These are phyloP conservation scores for Penicillium sp. DNA, from an alignment of 2,329 filamentous ascomycete genomes.

Conservation along the genomic window DNA sequence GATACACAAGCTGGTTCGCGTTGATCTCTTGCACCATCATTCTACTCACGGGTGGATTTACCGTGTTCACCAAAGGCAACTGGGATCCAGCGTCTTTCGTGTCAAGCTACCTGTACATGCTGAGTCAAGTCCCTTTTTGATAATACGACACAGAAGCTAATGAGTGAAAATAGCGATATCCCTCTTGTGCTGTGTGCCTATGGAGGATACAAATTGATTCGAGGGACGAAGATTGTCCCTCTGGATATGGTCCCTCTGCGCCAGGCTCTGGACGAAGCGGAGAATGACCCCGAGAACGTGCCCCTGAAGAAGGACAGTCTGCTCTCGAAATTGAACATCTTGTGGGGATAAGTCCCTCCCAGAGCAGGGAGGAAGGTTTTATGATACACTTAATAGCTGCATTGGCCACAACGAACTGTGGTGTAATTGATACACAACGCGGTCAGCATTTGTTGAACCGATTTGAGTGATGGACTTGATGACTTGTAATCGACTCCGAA, in stretches of 20 bases:
- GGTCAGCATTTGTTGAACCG: background rate
- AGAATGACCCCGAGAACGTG: slow-evolving; percentile 41
- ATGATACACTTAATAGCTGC: background rate
- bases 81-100: slow-evolving; percentile 63
- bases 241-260: slow-evolving; percentile 57
- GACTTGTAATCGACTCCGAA: background rate
- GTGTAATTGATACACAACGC: background rate
- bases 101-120: slow-evolving; percentile 65
- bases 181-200: slow-evolving; percentile 62
- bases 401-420: background rate
- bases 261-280: slow-evolving; percentile 55
- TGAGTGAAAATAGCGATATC: slow-evolving; percentile 55
- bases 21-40: slow-evolving; percentile 66
- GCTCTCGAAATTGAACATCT: slow-evolving; percentile 38
- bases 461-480: background rate
- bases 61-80: slow-evolving; percentile 62
- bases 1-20: slow-evolving; percentile 63
- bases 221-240: slow-evolving; percentile 61
- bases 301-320: slow-evolving; percentile 31
- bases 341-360: slow-evolving; percentile 35
- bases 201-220: slow-evolving; percentile 67
- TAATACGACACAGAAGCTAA: background rate
- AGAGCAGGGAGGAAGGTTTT: background rate
- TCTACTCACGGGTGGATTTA: slow-evolving; percentile 70
- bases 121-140: background rate